Base-by-base conservation (phyloP, 495 filamentous ascomycete genomes). In the Talaromyces adpressus region DNA sequence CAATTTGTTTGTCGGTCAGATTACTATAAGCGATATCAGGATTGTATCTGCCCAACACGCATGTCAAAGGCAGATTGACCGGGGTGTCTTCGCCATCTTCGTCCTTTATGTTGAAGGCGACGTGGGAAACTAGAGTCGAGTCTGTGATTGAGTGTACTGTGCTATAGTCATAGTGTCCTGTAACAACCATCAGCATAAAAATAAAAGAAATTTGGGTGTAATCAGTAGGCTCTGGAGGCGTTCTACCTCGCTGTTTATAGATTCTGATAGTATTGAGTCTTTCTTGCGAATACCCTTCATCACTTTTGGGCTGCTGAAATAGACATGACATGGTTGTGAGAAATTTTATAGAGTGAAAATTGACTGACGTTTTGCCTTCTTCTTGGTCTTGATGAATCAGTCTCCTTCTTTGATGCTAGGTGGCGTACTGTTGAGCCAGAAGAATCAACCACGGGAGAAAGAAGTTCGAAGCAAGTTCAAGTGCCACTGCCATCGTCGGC, bases 81-180 rank as follows among this genome's bases (percentile, higher is more conserved):
- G 58, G 58, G 2, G 58, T 60, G 6, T 60, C 58, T 30, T 60
- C 58, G 32, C 58, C 36, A 23, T 60, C 22, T 14, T 60, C 34
- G 11, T 60, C 58, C 36, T 45, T 60, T 18, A 60, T 18, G 30
- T 14, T 47, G 36, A 60, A 60, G 5, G 58, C 58, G 9, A 45
- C 36, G 36, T 47, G 58, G 18, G 58, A 49, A 11, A 60, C 32
- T n/a, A 60, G 34, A 18, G 58, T 47, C 36, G 36, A 60, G 7
- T 60, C 36, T 20, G 58, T 60, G 18, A 60, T 60, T 11, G 58
- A 47, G 36, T 60, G 58, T 2, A 60, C 58, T 22, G 58, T 60
- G 16, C 14, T 22, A 7, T 60, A 60, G 16, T 60, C 58, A 45
- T 60, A 60, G 23, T 47, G 22, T 16, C 36, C 58, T 60, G 22